Evolutionary conservation across 1,284 basidiomycete species (phyloP).

Genomic region (Blastosporella zonata): DNA sequence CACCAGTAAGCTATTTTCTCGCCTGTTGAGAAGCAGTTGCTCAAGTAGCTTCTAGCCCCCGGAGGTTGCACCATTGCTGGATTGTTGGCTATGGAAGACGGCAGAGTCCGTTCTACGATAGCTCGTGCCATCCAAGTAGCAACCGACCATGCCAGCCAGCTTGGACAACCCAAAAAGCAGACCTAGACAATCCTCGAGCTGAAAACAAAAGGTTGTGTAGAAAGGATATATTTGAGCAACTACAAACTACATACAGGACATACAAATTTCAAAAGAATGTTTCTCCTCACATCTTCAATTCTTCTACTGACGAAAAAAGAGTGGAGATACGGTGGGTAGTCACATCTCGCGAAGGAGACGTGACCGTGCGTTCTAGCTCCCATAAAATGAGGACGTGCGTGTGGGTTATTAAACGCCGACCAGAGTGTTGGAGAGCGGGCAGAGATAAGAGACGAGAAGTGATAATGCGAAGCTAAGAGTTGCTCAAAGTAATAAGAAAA

Average conservation of each 20-base stretch:
- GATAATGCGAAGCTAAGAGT: slow-evolving; percentile 22
- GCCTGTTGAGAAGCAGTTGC: not conserved
- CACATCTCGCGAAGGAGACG: slow-evolving; percentile 16
- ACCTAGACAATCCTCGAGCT: not conserved
- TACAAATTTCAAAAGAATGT: slow-evolving; percentile 11
- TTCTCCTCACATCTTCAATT: slow-evolving; percentile 22
- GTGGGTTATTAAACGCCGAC: slow-evolving; percentile 63
- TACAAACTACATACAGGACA: not conserved
- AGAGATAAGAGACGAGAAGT: not conserved
- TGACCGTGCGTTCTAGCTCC: slow-evolving; percentile 57
- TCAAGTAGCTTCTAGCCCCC: slow-evolving; percentile 60
- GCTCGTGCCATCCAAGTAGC: slow-evolving; percentile 95
- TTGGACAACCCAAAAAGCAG: slow-evolving; percentile 61
- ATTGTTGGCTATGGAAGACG: slow-evolving; percentile 92
- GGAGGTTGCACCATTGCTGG: slow-evolving; percentile 99
- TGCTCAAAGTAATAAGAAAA: slow-evolving; percentile 34
- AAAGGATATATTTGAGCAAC: not conserved
- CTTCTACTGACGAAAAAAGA: slow-evolving; percentile 23
- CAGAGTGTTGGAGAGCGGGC: slow-evolving; percentile 83
- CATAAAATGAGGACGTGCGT: slow-evolving; percentile 87
- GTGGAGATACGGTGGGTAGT: slow-evolving; percentile 25
- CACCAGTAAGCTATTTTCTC: slow-evolving; percentile 67
- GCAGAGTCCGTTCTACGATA: slow-evolving; percentile 90
- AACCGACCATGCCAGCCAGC: slow-evolving; percentile 80
- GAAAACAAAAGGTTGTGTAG: no score